Evolutionary conservation across 306 rosid species (phyloP).

Genomic region (Trichosanthes truncata): DNA sequence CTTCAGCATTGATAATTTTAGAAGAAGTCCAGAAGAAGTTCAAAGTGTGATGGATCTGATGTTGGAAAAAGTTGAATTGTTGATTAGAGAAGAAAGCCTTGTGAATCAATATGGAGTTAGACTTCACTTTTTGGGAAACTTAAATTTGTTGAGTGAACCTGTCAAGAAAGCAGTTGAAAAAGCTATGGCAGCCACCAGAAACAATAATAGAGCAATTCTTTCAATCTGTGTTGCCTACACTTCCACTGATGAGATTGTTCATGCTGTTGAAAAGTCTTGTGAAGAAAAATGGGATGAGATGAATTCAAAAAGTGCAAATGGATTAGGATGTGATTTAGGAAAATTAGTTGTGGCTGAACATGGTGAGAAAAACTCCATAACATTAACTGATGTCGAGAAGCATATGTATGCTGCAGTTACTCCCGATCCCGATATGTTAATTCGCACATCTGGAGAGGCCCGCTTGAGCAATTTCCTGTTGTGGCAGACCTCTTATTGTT

Average conservation of each 20-base stretch:
- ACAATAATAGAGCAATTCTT: constrained; percentile 22
- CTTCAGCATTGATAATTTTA: constrained; percentile 84
- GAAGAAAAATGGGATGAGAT: constrained; percentile 28
- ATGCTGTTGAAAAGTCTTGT: constrained; percentile 28
- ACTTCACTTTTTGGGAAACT: constrained; percentile 29
- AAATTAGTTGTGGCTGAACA: constrained; percentile 9
- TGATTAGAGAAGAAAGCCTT: constrained; percentile 23
- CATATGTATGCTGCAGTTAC: constrained; percentile 26
- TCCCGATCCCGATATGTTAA: constrained; percentile 29
- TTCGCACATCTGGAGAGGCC: constrained; percentile 38
- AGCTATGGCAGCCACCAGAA: constrained; percentile 28
- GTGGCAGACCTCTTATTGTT: constrained; percentile 30
- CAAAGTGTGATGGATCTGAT: constrained; percentile 31
- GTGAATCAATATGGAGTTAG: constrained; percentile 20
- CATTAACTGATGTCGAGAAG: constrained; percentile 26
- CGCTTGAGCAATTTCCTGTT: constrained; percentile 42
- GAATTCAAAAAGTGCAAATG: constrained; percentile 10
- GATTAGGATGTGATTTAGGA: constrained; percentile 14
- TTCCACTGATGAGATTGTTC: constrained; percentile 36
- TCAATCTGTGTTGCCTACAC: constrained; percentile 36
- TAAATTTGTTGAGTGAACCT: constrained; percentile 25
- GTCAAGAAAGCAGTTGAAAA: constrained; percentile 28
- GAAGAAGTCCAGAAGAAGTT: constrained; percentile 23
- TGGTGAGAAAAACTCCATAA: constrained; percentile 17
- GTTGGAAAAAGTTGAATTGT: constrained; percentile 28